A percentile compares a stretch with the other conserved stretches of the same genome.
These are phyloP conservation scores for Gossypioides kirkii DNA, from an alignment of 345 rosid genomes.

Conservation along the genomic window DNA sequence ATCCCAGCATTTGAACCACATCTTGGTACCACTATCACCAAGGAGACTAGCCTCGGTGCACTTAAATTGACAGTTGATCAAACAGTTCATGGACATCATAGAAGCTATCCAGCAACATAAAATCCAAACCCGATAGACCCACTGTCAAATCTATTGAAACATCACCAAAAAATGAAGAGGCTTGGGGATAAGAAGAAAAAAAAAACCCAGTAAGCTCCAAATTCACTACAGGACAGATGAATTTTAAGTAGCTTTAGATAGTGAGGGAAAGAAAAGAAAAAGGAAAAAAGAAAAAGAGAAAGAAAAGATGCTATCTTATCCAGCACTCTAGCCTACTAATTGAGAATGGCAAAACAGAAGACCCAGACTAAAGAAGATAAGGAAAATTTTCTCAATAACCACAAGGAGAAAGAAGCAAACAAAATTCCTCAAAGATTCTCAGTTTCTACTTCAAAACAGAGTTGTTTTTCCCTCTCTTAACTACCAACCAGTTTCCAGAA, in stretches of 20 bases:
- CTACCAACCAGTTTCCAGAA: conserved; percentile 23
- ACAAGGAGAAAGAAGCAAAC: conserved; percentile 25
- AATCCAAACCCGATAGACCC: conserved; percentile 49
- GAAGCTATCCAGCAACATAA: conserved; percentile 74
- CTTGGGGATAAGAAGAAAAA: conserved; percentile 8
- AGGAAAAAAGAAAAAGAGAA: background rate
- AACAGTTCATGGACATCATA: conserved; percentile 51
- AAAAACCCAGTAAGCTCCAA: conserved; percentile 20
- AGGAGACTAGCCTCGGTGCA: conserved; percentile 41
- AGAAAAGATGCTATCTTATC: conserved; percentile 41
- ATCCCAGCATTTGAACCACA: conserved; percentile 54
- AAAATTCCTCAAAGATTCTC: conserved; percentile 28
- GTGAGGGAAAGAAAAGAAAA: background rate
- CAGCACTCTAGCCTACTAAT: conserved; percentile 19
- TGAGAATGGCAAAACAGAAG: conserved; percentile 19
- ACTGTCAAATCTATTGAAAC: background rate
- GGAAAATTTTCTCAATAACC: conserved; percentile 20
- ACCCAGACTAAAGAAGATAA: conserved; percentile 26
- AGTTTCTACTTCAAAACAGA: conserved; percentile 28
- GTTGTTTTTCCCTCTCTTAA: conserved; percentile 16
- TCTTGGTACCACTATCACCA: conserved; percentile 52
- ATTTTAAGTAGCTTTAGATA: conserved; percentile 6
- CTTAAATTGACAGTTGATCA: conserved; percentile 48
- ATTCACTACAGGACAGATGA: conserved; percentile 22
- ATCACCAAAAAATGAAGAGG: conserved; percentile 24